A percentile compares a stretch with the other conserved stretches of the same genome.
These are phyloP conservation scores for Marchantia paleacea DNA, from an alignment of 225 moss, liverwort and hornwort genomes.

Conservation along the genomic window DNA sequence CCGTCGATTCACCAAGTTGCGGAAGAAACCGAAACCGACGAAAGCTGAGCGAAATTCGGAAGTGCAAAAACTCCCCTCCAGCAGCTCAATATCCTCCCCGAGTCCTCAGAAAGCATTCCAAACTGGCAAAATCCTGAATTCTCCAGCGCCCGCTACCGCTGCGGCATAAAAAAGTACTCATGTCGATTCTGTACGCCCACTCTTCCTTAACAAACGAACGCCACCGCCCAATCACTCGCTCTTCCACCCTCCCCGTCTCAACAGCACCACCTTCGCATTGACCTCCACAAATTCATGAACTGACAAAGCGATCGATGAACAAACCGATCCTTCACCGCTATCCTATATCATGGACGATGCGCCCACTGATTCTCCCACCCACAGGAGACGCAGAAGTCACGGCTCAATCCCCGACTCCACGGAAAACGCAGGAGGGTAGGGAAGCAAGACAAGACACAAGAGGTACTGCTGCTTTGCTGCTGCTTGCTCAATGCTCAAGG, in stretches of 20 bases:
- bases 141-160: slow-evolving; percentile 16
- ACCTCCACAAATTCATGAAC: not conserved
- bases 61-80: not conserved
- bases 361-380: too few relatives aligned
- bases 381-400: too few relatives aligned
- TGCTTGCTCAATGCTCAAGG: too few relatives aligned
- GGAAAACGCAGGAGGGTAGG: too few relatives aligned
- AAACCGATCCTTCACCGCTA: not conserved
- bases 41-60: not conserved
- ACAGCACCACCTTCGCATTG: not conserved
- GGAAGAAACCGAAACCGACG: not conserved
- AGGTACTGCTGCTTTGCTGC: too few relatives aligned
- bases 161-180: slow-evolving; percentile 13
- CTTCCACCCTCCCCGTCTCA: not conserved
- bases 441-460: too few relatives aligned
- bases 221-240: not conserved
- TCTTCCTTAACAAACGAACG: not conserved
- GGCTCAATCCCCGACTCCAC: too few relatives aligned
- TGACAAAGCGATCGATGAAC: not conserved
- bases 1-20: not conserved
- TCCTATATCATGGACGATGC: too few relatives aligned
- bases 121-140: slow-evolving; percentile 2
- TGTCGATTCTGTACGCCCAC: slow-evolving; percentile 13
- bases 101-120: not conserved
- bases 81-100: slow-evolving; percentile 7